Percentiles rank a stretch among this genome's conserved stretches.
phyloP scores from a whole-genome alignment of 768 basidiomycete genomes.

The Hypsizygus marmoreus region DNA sequence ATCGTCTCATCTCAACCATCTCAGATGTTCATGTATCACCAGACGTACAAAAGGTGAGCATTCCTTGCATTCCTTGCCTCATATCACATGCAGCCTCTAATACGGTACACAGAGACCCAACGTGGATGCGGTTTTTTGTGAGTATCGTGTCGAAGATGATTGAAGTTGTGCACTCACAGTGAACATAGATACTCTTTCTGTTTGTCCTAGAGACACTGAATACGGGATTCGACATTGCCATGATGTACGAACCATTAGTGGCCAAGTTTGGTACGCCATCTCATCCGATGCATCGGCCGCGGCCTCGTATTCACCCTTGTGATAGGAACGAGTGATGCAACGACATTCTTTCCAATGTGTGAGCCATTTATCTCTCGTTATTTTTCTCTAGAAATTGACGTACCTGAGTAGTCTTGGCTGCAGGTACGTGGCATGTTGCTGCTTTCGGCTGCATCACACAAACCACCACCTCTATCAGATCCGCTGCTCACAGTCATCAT shows the following conservation, averaged over 20 bases:
- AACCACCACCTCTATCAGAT: conserved; percentile 4
- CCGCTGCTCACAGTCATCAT: conserved; percentile 30
- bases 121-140: conserved; percentile 43
- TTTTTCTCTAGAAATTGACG: conserved; percentile 15
- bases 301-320: not conserved
- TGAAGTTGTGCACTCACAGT: not conserved
- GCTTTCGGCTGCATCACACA: no score
- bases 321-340: conserved; percentile 33
- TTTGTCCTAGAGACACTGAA: conserved; percentile 45
- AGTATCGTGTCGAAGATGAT: conserved; percentile 5
- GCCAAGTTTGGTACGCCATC: conserved; percentile 35
- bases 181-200: conserved; percentile 38
- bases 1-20: not conserved
- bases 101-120: conserved; percentile 35
- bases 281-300: not conserved
- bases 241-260: conserved; percentile 51
- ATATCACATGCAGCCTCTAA: not conserved
- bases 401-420: conserved; percentile 24
- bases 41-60: conserved; percentile 39
- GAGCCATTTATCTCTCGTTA: conserved; percentile 8
- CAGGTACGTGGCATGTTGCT: conserved; percentile 15
- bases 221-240: conserved; percentile 43
- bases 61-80: not conserved
- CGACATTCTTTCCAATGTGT: conserved; percentile 37
- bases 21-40: conserved; percentile 34